Percentiles rank a stretch among this genome's conserved stretches.
Evolutionary conservation across 148 eudicot genomes (phyloP).

Genomic region (Rhododendron williamsianum): DNA sequence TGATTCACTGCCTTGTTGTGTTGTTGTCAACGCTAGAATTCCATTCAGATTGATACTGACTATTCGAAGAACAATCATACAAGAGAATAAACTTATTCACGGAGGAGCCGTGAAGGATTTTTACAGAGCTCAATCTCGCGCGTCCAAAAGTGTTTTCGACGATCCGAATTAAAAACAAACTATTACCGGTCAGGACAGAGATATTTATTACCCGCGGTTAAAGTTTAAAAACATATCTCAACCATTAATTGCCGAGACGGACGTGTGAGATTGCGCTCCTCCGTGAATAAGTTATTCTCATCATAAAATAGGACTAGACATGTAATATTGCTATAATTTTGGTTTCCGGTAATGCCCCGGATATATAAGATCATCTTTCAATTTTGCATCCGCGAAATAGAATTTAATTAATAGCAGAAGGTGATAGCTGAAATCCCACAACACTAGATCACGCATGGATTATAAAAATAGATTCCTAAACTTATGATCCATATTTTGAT

Average conservation of each 20-base stretch:
- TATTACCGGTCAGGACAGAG: no score
- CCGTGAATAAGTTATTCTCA: no score
- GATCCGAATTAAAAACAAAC: no score
- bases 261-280: no score
- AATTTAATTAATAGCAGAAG: not conserved
- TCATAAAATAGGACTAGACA: not conserved
- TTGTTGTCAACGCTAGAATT: constrained; percentile 6
- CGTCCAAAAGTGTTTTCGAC: no score
- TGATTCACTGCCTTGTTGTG: not conserved
- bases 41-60: constrained; percentile 3
- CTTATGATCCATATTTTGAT: no score
- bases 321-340: not conserved
- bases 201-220: no score
- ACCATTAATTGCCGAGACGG: no score
- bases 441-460: not conserved
- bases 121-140: no score
- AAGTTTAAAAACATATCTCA: no score
- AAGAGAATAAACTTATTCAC: no score
- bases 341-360: not conserved
- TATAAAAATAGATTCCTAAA: not conserved
- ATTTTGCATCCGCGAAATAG: not conserved
- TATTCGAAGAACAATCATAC: not conserved
- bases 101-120: no score
- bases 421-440: not conserved
- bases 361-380: not conserved